These are phyloP conservation scores for Peterozyma xylosa DNA, from an alignment of 805 yeast species.

Conservation along the genomic window DNA sequence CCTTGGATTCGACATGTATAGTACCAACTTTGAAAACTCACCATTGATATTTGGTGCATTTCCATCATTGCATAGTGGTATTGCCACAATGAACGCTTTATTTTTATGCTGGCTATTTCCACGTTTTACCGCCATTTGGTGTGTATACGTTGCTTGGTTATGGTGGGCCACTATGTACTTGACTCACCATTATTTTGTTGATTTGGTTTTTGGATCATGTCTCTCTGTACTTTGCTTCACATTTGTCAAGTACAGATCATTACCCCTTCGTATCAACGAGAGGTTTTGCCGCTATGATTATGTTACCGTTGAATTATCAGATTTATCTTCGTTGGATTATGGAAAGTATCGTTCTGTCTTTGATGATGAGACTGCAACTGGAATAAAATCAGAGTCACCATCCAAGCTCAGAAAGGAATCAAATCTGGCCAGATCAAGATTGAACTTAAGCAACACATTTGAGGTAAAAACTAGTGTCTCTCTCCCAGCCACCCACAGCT, in stretches of 20 bases:
- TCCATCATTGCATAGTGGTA: constrained; percentile 84
- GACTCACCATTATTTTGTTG: constrained; percentile 94
- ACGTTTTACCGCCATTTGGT: constrained; percentile 51
- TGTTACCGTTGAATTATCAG: constrained; percentile 21
- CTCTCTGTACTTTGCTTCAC: constrained; percentile 65
- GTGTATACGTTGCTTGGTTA: constrained; percentile 79
- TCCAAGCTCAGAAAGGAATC: too few species aligned
- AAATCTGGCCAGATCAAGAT: too few species aligned
- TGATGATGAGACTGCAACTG: too few species aligned
- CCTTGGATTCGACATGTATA: constrained; percentile 75
- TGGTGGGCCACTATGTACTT: constrained; percentile 99
- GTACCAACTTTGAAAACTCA: constrained; percentile 73
- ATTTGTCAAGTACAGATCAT: constrained; percentile 51
- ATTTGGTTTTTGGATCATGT: constrained; percentile 86
- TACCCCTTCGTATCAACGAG: constrained; percentile 50
- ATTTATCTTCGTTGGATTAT: too few species aligned
- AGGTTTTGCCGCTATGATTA: constrained; percentile 70
- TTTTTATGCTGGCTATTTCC: constrained; percentile 85
- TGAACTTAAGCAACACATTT: too few species aligned
- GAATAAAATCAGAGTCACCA: too few species aligned
- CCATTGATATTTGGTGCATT: constrained; percentile 85
- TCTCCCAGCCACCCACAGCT: too few species aligned
- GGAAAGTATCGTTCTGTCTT: too few species aligned
- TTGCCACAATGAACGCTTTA: constrained; percentile 88
- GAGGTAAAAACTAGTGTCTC: too few species aligned